Evolutionary conservation across 2,329 filamentous ascomycete genomes (phyloP), one percentile per base, ranked within the genome.

Genomic region (Pseudocercospora pini-densiflorae): DNA sequence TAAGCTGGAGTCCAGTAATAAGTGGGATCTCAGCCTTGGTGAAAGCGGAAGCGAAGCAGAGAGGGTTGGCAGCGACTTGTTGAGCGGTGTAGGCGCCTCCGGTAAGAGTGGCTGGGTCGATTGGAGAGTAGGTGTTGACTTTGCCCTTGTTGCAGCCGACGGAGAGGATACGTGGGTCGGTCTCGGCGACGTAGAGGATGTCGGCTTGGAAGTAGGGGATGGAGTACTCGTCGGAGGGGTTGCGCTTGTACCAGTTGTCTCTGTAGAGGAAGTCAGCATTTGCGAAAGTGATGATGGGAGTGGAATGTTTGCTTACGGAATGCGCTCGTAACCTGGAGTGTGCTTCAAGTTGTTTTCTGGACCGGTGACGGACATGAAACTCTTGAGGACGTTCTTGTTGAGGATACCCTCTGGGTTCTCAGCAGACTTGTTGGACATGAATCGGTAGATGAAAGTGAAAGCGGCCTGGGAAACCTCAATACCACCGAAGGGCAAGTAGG

Each of bases 81-180:
- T 74, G 65, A 5, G 75, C 68, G 66, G 82, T 84, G 64, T 82
- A 80, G 0, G 84, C 77, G 27, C 80, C 80, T 61, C 74, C 76
- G 40, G 79, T 79, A 16, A 82, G 63, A 51, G 76, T 69, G 10
- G 59, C 67, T 9, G 78, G 59, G 68, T 79, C 72, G 66, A 81
- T 62, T 23, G 71, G 69, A 31, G 72, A 71, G 72, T 76, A 80
- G 36, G 72, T 73, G 68, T 80, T 75, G 33, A 75, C 70, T 10
- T 64, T 68, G 51, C 78, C 77, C 16, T 75, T 74, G 74, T 80
- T 80, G 66, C 79, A 78, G 49, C 78, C 79, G 55, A 79, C 55
- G 23, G 43, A 40, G 36, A 74, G 61, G 59, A 79, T 65, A 23
- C 76, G 67, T 2, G 78, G 78, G 16, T 70, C 55, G 16, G 69